phyloP scores from a whole-genome alignment of 352 stramenopile genomes.

The Phytopythium litorale region DNA sequence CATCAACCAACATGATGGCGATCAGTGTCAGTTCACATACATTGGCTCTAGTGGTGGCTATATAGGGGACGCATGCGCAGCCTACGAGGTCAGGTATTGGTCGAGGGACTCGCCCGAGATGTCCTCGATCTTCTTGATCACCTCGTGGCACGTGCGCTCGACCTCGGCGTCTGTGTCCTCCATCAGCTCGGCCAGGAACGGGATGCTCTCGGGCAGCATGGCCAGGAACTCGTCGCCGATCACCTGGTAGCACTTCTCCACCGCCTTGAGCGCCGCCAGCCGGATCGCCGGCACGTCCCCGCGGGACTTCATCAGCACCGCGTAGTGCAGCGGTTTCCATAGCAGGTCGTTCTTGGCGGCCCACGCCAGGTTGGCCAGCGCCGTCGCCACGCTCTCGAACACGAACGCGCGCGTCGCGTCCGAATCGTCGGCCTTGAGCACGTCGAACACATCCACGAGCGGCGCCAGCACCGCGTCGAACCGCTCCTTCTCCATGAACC shows the following conservation, averaged over 20 bases:
- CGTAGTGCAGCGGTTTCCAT: slow-evolving; percentile 89
- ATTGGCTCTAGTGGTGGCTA: slow-evolving; percentile 5
- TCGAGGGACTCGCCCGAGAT: slow-evolving; percentile 88
- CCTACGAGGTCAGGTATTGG: slow-evolving; percentile 77
- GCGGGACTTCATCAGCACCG: slow-evolving; percentile 86
- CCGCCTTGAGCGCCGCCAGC: slow-evolving; percentile 69
- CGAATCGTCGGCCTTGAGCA: slow-evolving; percentile 44
- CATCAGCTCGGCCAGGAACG: slow-evolving; percentile 86
- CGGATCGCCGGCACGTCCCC: slow-evolving; percentile 56
- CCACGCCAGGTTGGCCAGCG: slow-evolving; percentile 78
- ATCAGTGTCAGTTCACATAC: neutral
- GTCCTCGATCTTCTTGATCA: slow-evolving; percentile 90
- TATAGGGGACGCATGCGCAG: neutral
- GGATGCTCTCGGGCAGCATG: slow-evolving; percentile 88
- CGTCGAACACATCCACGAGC: slow-evolving; percentile 74
- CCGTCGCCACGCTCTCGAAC: slow-evolving; percentile 59
- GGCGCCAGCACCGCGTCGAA: slow-evolving; percentile 72
- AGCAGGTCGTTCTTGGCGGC: slow-evolving; percentile 85
- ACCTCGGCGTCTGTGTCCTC: slow-evolving; percentile 85
- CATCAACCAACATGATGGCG: neutral
- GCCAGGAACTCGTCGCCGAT: slow-evolving; percentile 87
- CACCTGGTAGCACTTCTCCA: slow-evolving; percentile 85
- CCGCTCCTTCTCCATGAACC: slow-evolving; percentile 86
- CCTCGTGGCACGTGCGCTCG: slow-evolving; percentile 76
- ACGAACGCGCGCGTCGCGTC: slow-evolving; percentile 44